Conservation (phyloP, 306 rosid genomes). For the Ceratonia siliqua region DNA sequence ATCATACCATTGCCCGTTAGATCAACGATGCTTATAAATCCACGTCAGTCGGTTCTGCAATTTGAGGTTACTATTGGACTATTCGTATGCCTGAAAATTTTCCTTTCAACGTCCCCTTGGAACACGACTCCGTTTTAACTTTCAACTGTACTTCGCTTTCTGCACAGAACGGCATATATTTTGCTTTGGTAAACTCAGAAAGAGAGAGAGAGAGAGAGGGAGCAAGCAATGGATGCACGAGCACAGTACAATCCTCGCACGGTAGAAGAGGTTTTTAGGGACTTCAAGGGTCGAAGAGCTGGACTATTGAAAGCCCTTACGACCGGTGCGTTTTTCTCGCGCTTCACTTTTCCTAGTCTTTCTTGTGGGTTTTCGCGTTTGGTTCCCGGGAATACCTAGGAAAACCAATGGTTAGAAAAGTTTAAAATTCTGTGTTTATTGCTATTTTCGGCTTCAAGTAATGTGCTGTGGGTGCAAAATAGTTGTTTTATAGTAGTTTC, state of each 20-base stretch:
- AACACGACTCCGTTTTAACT: slow-evolving; percentile 20
- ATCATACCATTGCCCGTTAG: too few species aligned
- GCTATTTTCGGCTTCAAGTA: slow-evolving; percentile 26
- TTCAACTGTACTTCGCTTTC: too few species aligned
- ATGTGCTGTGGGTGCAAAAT: slow-evolving; percentile 35
- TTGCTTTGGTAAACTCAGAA: slow-evolving; percentile 28
- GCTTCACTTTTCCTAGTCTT: background rate
- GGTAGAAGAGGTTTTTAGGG: slow-evolving; percentile 90
- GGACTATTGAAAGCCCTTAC: slow-evolving; percentile 89
- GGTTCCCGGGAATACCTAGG: slow-evolving; percentile 20
- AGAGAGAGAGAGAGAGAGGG: background rate
- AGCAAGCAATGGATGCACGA: slow-evolving; percentile 55
- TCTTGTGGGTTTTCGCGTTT: background rate
- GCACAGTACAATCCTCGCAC: slow-evolving; percentile 79
- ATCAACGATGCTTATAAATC: too few species aligned
- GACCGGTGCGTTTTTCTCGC: slow-evolving; percentile 45
- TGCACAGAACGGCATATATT: slow-evolving; percentile 17
- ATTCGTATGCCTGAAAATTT: background rate
- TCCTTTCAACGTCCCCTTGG: background rate
- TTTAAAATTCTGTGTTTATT: slow-evolving; percentile 12
- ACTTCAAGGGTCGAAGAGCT: slow-evolving; percentile 87
- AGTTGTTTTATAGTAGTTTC: background rate
- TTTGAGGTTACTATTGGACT: too few species aligned
- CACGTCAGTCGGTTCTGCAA: too few species aligned
- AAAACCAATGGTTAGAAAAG: background rate